Evolutionary conservation across 2,329 filamentous ascomycete species (phyloP), one percentile per base, ranked within the genome.

Genomic region (Sporothrix dimorphospora): DNA sequence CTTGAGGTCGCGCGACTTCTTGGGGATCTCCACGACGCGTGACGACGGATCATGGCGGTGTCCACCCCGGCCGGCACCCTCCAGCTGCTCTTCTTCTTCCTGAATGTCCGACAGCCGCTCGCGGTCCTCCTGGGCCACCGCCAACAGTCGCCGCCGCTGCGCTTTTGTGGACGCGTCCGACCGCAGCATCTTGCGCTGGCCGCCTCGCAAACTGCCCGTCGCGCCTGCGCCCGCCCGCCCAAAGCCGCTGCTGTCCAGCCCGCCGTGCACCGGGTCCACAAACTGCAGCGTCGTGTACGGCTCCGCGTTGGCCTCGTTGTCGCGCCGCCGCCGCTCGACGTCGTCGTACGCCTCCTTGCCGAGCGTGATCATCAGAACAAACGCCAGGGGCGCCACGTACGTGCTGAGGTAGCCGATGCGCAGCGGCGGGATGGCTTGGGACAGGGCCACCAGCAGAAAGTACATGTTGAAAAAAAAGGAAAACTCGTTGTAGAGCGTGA

Each of bases 381-480:
- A 98, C 0, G 91, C 94, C 74, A 99, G 82, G 0, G 96, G 96
- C 24, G 93, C 94, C 80, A 98, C 90, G 78, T 99, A 99, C 1
- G 96, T 98, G 40, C 93, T 93, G 74, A 99, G 87, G 80, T 98
- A 98, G 71, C 96, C 96, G 76, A 99, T 98, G 71, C 94, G 90
- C 71, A 99, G 83, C 27, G 92, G 88, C 4, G 94, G 94, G 78
- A 99, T 94, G 57, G 94, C 91, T 82, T 99, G 96, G 49, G 95
- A 98, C 67, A 98, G 82, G 7, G 96, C 97, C 67, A 99, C 96
- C 34, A 98, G 89, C 71, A 99, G 85, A 81, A 99, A 99, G 81
- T 99, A 99, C 85, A 98, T 93, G 86, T 99, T 99, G 86, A 99
- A 97, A 83, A 99, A 99, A 85, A 98, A 99, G 73, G 95, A 98